A percentile compares a stretch with the other conserved stretches of the same genome.
These are phyloP conservation scores for Exophiala sideris DNA, from an alignment of 2,329 filamentous ascomycete genomes.

Conservation along the genomic window DNA sequence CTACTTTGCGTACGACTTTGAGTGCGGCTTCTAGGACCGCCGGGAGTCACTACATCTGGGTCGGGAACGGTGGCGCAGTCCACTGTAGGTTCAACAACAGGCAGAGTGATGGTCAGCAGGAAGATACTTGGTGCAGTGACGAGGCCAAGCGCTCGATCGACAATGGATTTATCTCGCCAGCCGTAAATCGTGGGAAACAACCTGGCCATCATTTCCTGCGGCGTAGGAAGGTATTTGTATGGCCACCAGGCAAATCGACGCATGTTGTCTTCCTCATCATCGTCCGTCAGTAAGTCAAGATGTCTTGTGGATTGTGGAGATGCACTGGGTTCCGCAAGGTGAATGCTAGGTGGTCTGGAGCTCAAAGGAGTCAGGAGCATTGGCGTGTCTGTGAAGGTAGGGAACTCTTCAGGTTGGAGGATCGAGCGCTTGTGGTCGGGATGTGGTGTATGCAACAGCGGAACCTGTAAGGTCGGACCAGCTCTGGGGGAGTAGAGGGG, in stretches of 20 bases:
- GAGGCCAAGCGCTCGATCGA: slow-evolving; percentile 76
- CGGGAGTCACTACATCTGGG: slow-evolving; percentile 24
- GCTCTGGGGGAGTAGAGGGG: slow-evolving; percentile 13
- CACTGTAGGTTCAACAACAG: slow-evolving; percentile 73
- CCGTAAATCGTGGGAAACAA: slow-evolving; percentile 82
- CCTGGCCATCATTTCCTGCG: slow-evolving; percentile 66
- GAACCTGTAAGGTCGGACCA: slow-evolving; percentile 18
- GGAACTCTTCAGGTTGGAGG: slow-evolving; percentile 61
- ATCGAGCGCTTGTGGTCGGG: slow-evolving; percentile 30
- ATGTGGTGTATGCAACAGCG: slow-evolving; percentile 21
- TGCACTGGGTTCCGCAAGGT: slow-evolving; percentile 52
- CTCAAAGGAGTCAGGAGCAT: slow-evolving; percentile 41
- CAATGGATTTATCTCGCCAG: slow-evolving; percentile 79
- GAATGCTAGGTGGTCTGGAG: slow-evolving; percentile 54
- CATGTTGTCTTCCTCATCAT: slow-evolving; percentile 41
- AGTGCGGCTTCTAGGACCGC: neutral
- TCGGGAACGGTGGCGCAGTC: slow-evolving; percentile 48
- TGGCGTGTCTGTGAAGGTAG: slow-evolving; percentile 62
- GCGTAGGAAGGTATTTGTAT: slow-evolving; percentile 67
- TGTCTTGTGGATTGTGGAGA: slow-evolving; percentile 44
- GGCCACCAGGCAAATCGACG: slow-evolving; percentile 73
- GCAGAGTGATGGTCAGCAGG: slow-evolving; percentile 81
- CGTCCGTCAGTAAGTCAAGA: slow-evolving; percentile 32
- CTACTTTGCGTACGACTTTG: slow-evolving; percentile 28
- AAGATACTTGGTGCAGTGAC: slow-evolving; percentile 89